Conservation (phyloP, 192 early-diverging fungal species). For the Mortierella claussenii region DNA sequence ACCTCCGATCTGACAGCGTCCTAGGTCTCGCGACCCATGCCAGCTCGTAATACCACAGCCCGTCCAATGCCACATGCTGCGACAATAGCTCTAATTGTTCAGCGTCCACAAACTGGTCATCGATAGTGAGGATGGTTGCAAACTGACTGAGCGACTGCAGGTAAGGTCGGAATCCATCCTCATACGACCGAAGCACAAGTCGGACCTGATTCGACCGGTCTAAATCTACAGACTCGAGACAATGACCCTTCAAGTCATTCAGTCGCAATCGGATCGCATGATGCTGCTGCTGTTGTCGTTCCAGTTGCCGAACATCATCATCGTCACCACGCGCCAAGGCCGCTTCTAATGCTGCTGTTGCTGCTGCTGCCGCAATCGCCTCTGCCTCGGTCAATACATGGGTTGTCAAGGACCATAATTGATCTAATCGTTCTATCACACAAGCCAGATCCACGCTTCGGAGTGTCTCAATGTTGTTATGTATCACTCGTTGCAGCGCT, state of each 20-base stretch:
- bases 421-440: slow-evolving; percentile 1
- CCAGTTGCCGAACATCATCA: background rate
- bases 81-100: background rate
- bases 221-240: slow-evolving; percentile 4
- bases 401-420: slow-evolving; percentile 11
- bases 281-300: too few relatives aligned
- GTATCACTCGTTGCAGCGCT: slow-evolving; percentile 11
- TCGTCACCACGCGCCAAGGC: background rate
- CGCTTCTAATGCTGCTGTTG: background rate
- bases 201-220: slow-evolving; percentile 1
- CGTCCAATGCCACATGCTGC: slow-evolving; percentile 4
- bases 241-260: slow-evolving; percentile 8
- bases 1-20: background rate
- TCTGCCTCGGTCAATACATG: slow-evolving; percentile 3
- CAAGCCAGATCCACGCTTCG: slow-evolving; percentile 18
- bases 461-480: slow-evolving; percentile 21
- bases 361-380: background rate
- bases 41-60: slow-evolving; percentile 11
- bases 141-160: slow-evolving; percentile 6
- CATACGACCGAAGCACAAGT: slow-evolving; percentile 4
- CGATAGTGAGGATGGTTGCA: slow-evolving; percentile 7
- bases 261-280: slow-evolving; percentile 3
- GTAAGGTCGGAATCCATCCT: slow-evolving; percentile 2
- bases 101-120: background rate
- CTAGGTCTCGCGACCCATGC: slow-evolving; percentile 6